These are phyloP conservation scores for Paramecium tetraurelia DNA, from an alignment of 73 alveolate species.

Conservation along the genomic window DNA sequence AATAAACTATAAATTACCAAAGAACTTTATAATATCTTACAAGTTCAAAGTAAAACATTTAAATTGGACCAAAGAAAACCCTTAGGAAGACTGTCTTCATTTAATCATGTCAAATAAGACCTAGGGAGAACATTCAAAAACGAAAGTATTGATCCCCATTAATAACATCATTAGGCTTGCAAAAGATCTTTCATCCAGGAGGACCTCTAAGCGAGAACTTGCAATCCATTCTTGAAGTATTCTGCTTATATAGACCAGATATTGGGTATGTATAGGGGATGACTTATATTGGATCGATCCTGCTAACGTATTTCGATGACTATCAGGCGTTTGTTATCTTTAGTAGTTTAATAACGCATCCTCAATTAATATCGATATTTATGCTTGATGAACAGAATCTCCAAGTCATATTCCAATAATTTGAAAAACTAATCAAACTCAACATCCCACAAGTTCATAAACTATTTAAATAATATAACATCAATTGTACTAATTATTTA, in stretches of 20 bases:
- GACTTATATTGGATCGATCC: conserved; percentile 6
- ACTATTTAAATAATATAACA: background rate
- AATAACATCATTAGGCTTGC: background rate
- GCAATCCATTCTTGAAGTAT: background rate
- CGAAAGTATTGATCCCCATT: background rate
- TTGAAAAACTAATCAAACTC: background rate
- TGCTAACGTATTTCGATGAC: background rate
- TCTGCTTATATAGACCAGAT: conserved; percentile 25
- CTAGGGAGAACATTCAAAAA: background rate
- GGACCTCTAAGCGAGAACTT: conserved; percentile 16
- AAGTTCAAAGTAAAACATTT: background rate
- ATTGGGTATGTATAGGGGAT: background rate
- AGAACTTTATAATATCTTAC: background rate
- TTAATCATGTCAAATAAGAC: background rate
- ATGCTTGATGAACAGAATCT: background rate
- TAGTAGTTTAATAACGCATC: conserved; percentile 4
- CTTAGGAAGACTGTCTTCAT: background rate
- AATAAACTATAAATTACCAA: background rate
- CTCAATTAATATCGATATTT: background rate
- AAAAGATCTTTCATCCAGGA: conserved; percentile 20
- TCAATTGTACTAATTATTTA: background rate
- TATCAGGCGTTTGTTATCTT: background rate
- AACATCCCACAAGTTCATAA: background rate
- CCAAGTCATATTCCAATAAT: background rate
- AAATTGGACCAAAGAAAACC: background rate